A percentile compares a stretch with the other conserved stretches of the same genome.
Conservation (phyloP, 1,284 basidiomycete genomes). For the Dichomitus squalens region DNA sequence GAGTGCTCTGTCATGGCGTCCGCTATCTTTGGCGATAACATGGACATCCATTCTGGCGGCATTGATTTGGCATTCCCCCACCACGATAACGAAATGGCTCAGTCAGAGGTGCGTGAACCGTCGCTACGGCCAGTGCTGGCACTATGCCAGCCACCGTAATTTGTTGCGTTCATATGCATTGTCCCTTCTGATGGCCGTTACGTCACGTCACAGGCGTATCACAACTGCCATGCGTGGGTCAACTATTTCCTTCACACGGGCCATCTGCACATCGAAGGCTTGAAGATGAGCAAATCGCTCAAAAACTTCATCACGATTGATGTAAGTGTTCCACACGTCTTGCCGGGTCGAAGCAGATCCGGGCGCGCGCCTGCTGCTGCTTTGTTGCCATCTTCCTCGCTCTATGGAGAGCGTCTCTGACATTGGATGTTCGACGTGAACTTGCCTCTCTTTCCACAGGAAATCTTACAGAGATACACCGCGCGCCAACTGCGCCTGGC, state of each 20-base stretch:
- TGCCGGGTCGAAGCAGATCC: neutral
- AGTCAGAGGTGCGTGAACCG: conserved; percentile 76
- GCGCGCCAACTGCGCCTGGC: conserved; percentile 93
- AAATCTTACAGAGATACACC: conserved; percentile 87
- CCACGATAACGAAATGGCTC: conserved; percentile 99
- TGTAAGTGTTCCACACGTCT: conserved; percentile 50
- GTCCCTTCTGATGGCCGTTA: neutral
- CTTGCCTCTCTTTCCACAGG: conserved; percentile 47
- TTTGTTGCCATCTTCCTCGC: conserved; percentile 4
- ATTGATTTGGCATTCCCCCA: conserved; percentile 98
- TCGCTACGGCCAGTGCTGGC: neutral
- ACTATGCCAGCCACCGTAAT: neutral
- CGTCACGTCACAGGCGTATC: conserved; percentile 71
- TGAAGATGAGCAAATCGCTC: conserved; percentile 99
- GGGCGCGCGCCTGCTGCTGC: neutral
- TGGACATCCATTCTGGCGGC: conserved; percentile 99
- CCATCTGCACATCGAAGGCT: conserved; percentile 96
- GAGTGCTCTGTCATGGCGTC: conserved; percentile 99
- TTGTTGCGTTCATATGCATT: conserved; percentile 1
- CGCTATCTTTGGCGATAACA: conserved; percentile 87
- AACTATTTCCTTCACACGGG: conserved; percentile 99
- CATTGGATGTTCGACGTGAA: neutral
- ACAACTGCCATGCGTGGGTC: conserved; percentile 93
- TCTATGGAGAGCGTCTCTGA: conserved; percentile 1
- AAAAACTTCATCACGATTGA: conserved; percentile 99